phyloP scores from a whole-genome alignment of 345 rosid species.

The Populus davidiana region DNA sequence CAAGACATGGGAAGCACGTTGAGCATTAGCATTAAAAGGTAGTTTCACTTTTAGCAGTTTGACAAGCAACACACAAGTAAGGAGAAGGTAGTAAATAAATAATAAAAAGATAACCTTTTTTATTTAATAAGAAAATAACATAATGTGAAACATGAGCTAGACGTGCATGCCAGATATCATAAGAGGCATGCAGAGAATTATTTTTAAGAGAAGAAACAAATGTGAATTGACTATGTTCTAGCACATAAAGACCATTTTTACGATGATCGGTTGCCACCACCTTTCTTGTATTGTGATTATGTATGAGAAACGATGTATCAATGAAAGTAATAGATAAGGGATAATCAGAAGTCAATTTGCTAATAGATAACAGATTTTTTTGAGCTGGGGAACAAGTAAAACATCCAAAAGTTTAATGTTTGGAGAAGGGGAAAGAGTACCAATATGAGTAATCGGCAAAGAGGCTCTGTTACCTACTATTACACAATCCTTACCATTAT shows the following conservation, averaged over 20 bases:
- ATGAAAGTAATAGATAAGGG: not conserved
- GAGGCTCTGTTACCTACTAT: slow-evolving; percentile 12
- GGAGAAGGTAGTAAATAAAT: no score
- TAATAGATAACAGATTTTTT: slow-evolving; percentile 15
- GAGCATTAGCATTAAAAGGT: not conserved
- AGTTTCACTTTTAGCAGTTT: slow-evolving; percentile 4
- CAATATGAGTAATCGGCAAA: slow-evolving; percentile 1
- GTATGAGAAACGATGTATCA: not conserved
- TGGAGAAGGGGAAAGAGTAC: not conserved
- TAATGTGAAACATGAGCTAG: no score
- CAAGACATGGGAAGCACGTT: not conserved
- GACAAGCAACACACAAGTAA: no score
- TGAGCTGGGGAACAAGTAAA: slow-evolving; percentile 9
- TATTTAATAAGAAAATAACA: no score
- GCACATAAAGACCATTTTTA: not conserved
- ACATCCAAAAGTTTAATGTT: not conserved
- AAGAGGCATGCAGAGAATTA: no score
- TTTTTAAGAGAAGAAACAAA: no score
- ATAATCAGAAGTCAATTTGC: slow-evolving; percentile 6
- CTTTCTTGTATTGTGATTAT: not conserved
- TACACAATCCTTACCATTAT: slow-evolving; percentile 16
- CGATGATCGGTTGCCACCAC: not conserved
- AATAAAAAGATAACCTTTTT: no score
- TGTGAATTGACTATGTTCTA: no score
- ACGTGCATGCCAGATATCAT: no score